Base-by-base conservation (phyloP, 2,329 filamentous ascomycete genomes). In the Clarireedia paspali region DNA sequence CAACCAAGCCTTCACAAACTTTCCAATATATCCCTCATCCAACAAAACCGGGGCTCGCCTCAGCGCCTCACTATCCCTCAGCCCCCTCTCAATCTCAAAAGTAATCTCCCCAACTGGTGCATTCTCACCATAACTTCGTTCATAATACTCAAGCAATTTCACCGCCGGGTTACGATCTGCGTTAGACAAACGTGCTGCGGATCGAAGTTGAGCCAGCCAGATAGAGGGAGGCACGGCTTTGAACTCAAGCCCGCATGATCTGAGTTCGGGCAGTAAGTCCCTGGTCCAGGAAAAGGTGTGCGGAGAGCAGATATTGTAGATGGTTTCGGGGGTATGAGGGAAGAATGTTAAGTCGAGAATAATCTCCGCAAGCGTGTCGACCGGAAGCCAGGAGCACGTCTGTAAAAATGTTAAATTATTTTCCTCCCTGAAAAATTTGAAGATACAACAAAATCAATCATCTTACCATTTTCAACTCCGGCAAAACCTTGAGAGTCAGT, bases 231-330 rank as follows among this genome's bases (percentile, higher is more conserved):
- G 56, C 1, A 80, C 72, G 6, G 70, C 65, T 12, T 72, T 67
- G 49, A 78, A 79, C 17, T 70, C 59, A 1, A 81, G 63, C 0
- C 77, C 77, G 0, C 74, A 71, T 0, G 64, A 60, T 20, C 65
- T 67, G 5, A 84, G 68, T 1, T 72, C 71, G 2, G 79, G 79
- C 0, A 84, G 72, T 2, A 84, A 65, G 50, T 80, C 75, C 0
- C 69, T 53, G 0, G 75, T 78, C 75, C 76, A 80, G 20, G 74
- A 68, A 60, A 78, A 75, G 0, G 66, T 61, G 15, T 67, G 65
- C 0, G 74, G 74, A 56, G 81, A 81, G 9, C 77, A 70, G 3
- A 84, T 68, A 57, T 83, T 78, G 56, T 75, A 79, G 12, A 81
- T 71, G 0, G 70, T 12, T 15, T 53, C 26, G 2, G 45, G 15